Percentiles rank a stretch among this genome's conserved stretches.
These are phyloP conservation scores for Lactarius evosmus DNA, from an alignment of 768 basidiomycete species.

Conservation along the genomic window DNA sequence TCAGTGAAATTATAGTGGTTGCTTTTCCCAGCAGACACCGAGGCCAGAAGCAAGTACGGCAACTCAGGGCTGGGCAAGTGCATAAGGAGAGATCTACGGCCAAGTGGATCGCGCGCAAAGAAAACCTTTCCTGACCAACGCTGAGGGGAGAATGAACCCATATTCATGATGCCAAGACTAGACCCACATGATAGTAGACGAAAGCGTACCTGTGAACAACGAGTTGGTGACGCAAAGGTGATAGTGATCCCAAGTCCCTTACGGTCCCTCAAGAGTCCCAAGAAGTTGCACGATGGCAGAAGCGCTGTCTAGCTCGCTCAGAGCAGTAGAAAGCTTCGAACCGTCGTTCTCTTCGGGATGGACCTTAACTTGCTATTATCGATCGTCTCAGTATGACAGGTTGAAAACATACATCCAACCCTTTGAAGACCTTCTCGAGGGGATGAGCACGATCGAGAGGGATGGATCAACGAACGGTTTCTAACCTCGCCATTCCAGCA, in stretches of 20 bases:
- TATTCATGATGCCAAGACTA: neutral
- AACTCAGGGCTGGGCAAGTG: slow-evolving; percentile 49
- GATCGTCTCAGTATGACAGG: neutral
- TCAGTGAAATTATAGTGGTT: slow-evolving; percentile 56
- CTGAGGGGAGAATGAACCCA: slow-evolving; percentile 35
- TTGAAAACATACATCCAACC: slow-evolving; percentile 54
- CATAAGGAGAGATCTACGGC: slow-evolving; percentile 78
- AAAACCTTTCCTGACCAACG: slow-evolving; percentile 47
- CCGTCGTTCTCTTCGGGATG: slow-evolving; percentile 69
- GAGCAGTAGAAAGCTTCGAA: slow-evolving; percentile 42
- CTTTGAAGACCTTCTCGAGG: slow-evolving; percentile 62
- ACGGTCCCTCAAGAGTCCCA: slow-evolving; percentile 77
- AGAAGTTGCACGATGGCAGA: slow-evolving; percentile 52
- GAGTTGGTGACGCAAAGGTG: slow-evolving; percentile 5
- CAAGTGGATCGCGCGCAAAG: slow-evolving; percentile 81
- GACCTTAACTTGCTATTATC: slow-evolving; percentile 42
- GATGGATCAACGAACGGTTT: slow-evolving; percentile 6
- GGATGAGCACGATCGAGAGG: neutral
- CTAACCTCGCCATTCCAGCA: slow-evolving; percentile 87
- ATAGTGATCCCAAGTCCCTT: slow-evolving; percentile 36
- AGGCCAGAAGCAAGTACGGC: slow-evolving; percentile 61
- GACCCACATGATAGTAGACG: slow-evolving; percentile 67
- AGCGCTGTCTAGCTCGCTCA: slow-evolving; percentile 31
- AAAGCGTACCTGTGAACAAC: slow-evolving; percentile 63
- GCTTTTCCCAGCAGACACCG: slow-evolving; percentile 55